Evolutionary conservation across 306 rosid genomes (phyloP), one percentile per base, ranked within the genome.

Genomic region (Trifolium dubium): DNA sequence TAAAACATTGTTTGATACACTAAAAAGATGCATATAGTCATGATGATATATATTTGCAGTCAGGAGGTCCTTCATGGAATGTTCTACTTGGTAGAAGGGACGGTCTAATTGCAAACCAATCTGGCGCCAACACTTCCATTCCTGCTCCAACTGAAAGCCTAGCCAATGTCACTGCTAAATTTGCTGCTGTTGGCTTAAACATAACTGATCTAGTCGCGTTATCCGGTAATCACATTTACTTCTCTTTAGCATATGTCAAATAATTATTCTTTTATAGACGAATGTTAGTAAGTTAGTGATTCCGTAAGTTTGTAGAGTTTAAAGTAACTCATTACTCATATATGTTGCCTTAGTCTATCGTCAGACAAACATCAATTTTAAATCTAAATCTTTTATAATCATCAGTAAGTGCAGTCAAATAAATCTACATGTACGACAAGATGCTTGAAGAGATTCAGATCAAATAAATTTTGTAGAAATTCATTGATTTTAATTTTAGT

Each of bases 81-180:
- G 97, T 85, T 13, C 82, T 67, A 13, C 64, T 89, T 31, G 97
- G 97, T 1, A 86, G 97, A 78, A 86, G 90, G 71, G 97, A 88
- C 15, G 79, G 92, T 53, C 4, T 83, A 37, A 77, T 76, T 0
- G 97, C 97, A 17, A 92, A 88, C 80, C 92, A 79, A 67, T 77
- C 82, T 0, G 96, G 90, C 18, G 96, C 96, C 23, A 87, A 79
- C 28, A 8, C 77, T 6, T 64, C 89, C 23, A 83, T 92, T 67
- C 97, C 97, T 1, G 17, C 72, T 30, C 96, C 96, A 34, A 12
- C 67, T 6, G 96, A 88, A 80, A 79, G 83, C 82, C 44, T 92
- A 1, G 56, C 83, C 15, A 89, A 72, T 79, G 30, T 89, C 34
- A 69, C 88, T 0, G 81, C 86, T 75, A 92, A 89, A 78, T 92